Percentiles rank a stretch among this genome's conserved stretches.
Evolutionary conservation across 305 asterid genomes (phyloP).

Genomic region (Fraxinus paxiana): DNA sequence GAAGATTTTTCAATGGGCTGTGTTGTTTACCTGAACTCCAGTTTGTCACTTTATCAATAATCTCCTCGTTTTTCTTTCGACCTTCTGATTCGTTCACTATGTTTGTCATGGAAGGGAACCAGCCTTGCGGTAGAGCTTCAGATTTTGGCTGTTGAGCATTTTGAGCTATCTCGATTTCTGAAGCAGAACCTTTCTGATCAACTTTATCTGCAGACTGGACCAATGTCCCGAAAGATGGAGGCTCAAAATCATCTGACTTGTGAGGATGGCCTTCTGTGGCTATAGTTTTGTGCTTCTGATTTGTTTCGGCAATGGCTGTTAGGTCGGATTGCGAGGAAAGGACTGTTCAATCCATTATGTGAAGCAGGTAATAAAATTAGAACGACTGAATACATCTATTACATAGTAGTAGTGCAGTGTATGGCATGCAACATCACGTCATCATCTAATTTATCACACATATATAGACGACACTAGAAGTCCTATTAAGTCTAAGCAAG

Average conservation of each 20-base stretch:
- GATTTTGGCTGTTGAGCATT: conserved; percentile 40
- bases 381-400: background rate
- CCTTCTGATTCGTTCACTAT: conserved; percentile 74
- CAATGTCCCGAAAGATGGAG: conserved; percentile 75
- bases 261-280: conserved; percentile 25
- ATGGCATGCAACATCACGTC: background rate
- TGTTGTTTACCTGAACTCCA: conserved; percentile 58
- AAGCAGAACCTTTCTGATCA: conserved; percentile 26
- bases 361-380: conserved; percentile 12
- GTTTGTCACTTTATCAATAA: conserved; percentile 70
- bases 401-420: background rate
- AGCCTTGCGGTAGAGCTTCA: conserved; percentile 54
- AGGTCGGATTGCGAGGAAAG: conserved; percentile 41
- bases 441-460: background rate
- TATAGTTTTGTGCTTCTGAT: conserved; percentile 34
- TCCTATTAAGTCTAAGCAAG: background rate
- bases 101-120: conserved; percentile 72
- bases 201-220: conserved; percentile 41
- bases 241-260: conserved; percentile 56
- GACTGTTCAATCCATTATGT: conserved; percentile 22
- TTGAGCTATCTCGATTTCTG: conserved; percentile 52
- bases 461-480: background rate
- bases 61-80: conserved; percentile 80
- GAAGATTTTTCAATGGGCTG: conserved; percentile 51
- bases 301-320: conserved; percentile 28